Conservation (phyloP, 2,329 filamentous ascomycete species). For the Fusarium denticulatum region DNA sequence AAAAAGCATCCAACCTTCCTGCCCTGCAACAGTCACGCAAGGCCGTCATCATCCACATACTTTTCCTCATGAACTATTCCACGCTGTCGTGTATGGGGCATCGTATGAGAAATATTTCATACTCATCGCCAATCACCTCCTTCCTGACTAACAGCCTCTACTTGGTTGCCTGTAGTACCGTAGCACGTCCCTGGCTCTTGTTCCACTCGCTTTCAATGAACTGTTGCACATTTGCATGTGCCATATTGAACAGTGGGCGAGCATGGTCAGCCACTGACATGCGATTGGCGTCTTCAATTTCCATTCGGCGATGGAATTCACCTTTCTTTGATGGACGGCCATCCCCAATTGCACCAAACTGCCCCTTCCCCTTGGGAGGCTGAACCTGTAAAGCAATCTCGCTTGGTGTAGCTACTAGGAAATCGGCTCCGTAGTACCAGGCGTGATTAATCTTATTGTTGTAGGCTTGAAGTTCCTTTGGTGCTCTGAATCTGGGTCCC, state of each 20-base stretch:
- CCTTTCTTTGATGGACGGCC: conserved; percentile 45
- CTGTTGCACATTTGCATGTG: conserved; percentile 47
- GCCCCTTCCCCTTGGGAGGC: conserved; percentile 41
- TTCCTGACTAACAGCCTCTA: conserved; percentile 32
- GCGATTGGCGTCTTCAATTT: conserved; percentile 51
- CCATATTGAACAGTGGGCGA: conserved; percentile 55
- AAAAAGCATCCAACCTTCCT: conserved; percentile 42
- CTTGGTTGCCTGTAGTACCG: conserved; percentile 12
- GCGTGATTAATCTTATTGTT: conserved; percentile 45
- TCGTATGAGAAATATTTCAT: conserved; percentile 16
- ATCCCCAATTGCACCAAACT: conserved; percentile 53
- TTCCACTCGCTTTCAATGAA: conserved; percentile 33
- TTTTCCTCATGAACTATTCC: conserved; percentile 24
- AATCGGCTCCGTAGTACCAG: conserved; percentile 54
- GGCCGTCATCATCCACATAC: conserved; percentile 2
- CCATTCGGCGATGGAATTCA: conserved; percentile 44
- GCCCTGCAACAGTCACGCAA: conserved; percentile 30
- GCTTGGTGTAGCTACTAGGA: conserved; percentile 48
- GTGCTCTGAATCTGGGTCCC: conserved; percentile 32
- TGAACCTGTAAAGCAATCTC: conserved; percentile 44
- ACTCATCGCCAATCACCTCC: conserved; percentile 7
- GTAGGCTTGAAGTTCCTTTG: conserved; percentile 40
- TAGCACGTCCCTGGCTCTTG: not conserved
- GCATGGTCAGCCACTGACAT: conserved; percentile 53
- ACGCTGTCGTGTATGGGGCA: conserved; percentile 10